Percentiles rank a stretch among this genome's conserved stretches.
Evolutionary conservation across 2,329 filamentous ascomycete genomes (phyloP).

Genomic region (Blastomyces gilchristii): DNA sequence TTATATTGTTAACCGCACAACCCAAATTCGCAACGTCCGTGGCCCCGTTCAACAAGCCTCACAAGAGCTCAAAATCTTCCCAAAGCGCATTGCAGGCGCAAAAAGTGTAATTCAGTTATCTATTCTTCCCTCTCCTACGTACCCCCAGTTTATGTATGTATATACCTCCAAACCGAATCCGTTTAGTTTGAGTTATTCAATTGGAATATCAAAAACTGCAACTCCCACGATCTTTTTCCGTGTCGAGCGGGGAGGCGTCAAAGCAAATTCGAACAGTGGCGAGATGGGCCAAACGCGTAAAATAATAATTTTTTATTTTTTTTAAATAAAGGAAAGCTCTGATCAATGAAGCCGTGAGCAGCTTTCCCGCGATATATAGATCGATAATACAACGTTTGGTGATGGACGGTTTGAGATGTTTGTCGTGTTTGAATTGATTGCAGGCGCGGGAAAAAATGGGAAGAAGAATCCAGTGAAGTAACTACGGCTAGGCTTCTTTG

Average conservation of each 20-base stretch:
- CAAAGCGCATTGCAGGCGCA: background rate
- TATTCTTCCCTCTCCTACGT: too few relatives aligned
- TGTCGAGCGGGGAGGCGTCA: background rate
- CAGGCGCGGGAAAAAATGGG: background rate
- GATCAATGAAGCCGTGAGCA: background rate
- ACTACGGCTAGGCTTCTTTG: background rate
- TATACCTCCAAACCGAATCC: background rate
- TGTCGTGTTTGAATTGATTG: constrained; percentile 7
- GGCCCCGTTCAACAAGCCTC: background rate
- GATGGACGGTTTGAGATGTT: constrained; percentile 1
- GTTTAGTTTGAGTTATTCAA: background rate
- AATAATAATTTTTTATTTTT: background rate
- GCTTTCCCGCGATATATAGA: background rate
- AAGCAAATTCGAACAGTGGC: background rate
- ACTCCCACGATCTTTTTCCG: background rate
- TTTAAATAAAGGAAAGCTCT: background rate
- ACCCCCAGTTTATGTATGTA: too few relatives aligned
- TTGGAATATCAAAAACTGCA: background rate
- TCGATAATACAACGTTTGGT: background rate
- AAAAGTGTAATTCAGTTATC: background rate
- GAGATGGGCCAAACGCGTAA: background rate
- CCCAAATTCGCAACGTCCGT: too few relatives aligned
- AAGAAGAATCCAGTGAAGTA: background rate
- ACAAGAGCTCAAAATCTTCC: background rate
- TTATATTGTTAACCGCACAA: background rate